Evolutionary conservation across 2,329 filamentous ascomycete species (phyloP).

Genomic region (Alternaria ventricosa): DNA sequence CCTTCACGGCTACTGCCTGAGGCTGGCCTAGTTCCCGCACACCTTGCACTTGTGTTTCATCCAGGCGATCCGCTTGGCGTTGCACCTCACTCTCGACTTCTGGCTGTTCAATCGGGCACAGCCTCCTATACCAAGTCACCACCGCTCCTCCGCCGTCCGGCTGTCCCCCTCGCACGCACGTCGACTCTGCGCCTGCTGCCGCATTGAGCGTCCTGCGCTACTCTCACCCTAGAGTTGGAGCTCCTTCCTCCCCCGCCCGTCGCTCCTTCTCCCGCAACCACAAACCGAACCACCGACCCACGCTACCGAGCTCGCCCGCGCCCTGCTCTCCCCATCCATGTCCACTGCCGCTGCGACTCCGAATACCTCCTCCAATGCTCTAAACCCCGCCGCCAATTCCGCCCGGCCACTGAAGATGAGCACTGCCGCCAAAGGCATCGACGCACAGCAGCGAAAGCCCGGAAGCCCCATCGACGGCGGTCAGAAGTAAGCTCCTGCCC

Average conservation of each 20-base stretch:
- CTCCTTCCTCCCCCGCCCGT: constrained; percentile 22
- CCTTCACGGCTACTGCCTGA: constrained; percentile 17
- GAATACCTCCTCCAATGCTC: constrained; percentile 44
- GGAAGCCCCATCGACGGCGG: constrained; percentile 61
- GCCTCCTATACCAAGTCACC: constrained; percentile 23
- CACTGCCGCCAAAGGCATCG: constrained; percentile 58
- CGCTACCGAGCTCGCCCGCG: constrained; percentile 22
- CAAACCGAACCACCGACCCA: constrained; percentile 12
- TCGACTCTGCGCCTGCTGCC: constrained; percentile 17
- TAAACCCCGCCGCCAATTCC: constrained; percentile 44
- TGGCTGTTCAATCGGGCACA: constrained; percentile 28
- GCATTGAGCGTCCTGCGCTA: constrained; percentile 38
- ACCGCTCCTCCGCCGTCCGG: constrained; percentile 29
- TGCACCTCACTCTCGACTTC: constrained; percentile 23
- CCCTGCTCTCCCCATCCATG: constrained; percentile 35
- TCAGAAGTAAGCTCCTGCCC: constrained; percentile 57
- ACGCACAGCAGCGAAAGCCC: constrained; percentile 61
- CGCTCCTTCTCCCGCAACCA: constrained; percentile 22
- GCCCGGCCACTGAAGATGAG: constrained; percentile 58
- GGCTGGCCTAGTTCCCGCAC: constrained; percentile 28
- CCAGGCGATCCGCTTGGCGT: constrained; percentile 30
- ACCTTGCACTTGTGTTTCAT: constrained; percentile 24
- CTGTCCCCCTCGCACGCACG: constrained; percentile 15
- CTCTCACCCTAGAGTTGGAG: constrained; percentile 21
- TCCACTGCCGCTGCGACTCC: constrained; percentile 40